Percentiles rank a stretch among this genome's conserved stretches.
Conservation (phyloP, 768 basidiomycete species). For the Serendipita sp. region DNA sequence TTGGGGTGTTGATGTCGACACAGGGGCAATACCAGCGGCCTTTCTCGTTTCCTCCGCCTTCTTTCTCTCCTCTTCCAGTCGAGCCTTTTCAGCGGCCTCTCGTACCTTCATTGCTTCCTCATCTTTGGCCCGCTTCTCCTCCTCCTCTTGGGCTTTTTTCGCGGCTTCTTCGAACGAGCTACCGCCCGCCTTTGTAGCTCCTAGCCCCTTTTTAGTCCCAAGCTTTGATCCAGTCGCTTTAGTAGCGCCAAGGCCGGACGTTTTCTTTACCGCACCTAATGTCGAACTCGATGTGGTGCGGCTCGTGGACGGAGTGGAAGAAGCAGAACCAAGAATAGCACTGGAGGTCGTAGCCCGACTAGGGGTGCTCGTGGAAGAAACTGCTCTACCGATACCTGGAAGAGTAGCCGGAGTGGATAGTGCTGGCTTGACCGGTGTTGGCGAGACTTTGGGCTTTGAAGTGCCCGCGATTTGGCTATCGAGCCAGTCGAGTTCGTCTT, state of each 20-base stretch:
- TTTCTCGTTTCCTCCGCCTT: slow-evolving; percentile 26
- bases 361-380: slow-evolving; percentile 22
- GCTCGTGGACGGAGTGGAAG: slow-evolving; percentile 22
- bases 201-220: slow-evolving; percentile 37
- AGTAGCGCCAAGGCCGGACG: slow-evolving; percentile 16
- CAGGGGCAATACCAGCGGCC: slow-evolving; percentile 22
- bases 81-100: slow-evolving; percentile 62
- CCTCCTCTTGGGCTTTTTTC: slow-evolving; percentile 76
- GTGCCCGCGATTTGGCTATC: slow-evolving; percentile 27
- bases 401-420: slow-evolving; percentile 28
- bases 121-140: slow-evolving; percentile 67
- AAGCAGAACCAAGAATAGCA: slow-evolving; percentile 47
- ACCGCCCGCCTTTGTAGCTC: slow-evolving; percentile 58
- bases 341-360: slow-evolving; percentile 20
- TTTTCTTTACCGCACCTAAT: slow-evolving; percentile 13
- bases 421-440: slow-evolving; percentile 22
- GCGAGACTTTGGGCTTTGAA: slow-evolving; percentile 31
- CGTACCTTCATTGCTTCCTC: slow-evolving; percentile 81
- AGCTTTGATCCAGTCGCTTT: slow-evolving; percentile 31
- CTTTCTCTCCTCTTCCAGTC: slow-evolving; percentile 33
- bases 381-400: slow-evolving; percentile 40
- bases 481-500: slow-evolving; percentile 58
- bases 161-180: slow-evolving; percentile 94
- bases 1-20: slow-evolving; percentile 19
- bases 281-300: slow-evolving; percentile 13